Conservation (phyloP, 805 yeast genomes). For the Kodamaea hsintzibuensis region DNA sequence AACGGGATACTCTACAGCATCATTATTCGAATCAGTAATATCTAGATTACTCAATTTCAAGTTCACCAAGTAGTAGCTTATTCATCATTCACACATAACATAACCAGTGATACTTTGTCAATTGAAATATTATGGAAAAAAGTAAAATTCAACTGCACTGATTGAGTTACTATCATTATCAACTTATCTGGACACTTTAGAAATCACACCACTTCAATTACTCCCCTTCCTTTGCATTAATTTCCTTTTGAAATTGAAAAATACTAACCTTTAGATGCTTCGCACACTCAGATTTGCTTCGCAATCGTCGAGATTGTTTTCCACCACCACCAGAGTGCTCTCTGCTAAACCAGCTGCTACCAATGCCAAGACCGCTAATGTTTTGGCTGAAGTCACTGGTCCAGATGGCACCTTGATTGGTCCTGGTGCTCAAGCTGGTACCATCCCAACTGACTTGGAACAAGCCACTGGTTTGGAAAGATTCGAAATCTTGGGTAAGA, state of each 20-base stretch:
- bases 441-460: conserved; percentile 89
- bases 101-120: no score
- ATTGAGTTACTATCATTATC: no score
- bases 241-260: not conserved
- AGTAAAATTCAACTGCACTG: no score
- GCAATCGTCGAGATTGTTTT: conserved; percentile 34
- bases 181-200: no score
- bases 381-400: conserved; percentile 76
- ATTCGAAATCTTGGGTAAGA: conserved; percentile 88
- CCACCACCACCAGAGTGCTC: conserved; percentile 32
- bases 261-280: conserved; percentile 27
- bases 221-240: no score
- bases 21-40: no score
- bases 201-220: no score
- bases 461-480: conserved; percentile 99
- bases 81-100: no score
- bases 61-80: no score
- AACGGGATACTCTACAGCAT: no score
- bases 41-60: no score
- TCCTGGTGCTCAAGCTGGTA: conserved; percentile 83
- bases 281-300: conserved; percentile 41
- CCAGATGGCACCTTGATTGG: conserved; percentile 75
- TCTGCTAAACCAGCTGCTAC: conserved; percentile 32
- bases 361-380: conserved; percentile 58
- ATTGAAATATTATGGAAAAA: no score